These are phyloP conservation scores for Juncus effusus DNA, from an alignment of 176 grass and related monocot genomes.

Conservation along the genomic window DNA sequence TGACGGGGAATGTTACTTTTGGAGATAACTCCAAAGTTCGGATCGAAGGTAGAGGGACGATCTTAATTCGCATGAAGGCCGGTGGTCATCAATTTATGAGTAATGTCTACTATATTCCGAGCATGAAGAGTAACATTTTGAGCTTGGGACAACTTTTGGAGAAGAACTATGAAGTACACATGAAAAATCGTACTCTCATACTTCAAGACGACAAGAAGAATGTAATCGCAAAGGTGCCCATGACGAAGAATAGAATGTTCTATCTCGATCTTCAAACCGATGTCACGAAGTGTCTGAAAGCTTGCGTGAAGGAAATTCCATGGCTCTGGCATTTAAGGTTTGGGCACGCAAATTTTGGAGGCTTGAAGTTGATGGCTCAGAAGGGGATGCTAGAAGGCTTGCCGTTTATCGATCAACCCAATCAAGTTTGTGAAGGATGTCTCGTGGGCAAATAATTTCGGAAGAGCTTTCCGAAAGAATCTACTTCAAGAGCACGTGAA, in stretches of 20 bases:
- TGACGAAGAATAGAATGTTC: not conserved
- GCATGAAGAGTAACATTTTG: slow-evolving; percentile 10
- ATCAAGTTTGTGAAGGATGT: slow-evolving; percentile 7
- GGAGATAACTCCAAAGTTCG: no score
- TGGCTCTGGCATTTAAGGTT: slow-evolving; percentile 9
- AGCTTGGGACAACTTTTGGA: slow-evolving; percentile 15
- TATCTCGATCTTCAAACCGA: not conserved
- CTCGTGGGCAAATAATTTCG: not conserved
- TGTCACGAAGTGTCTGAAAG: not conserved
- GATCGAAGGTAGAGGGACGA: no score
- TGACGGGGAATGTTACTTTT: no score
- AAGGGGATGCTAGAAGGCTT: not conserved
- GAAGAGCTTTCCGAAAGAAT: not conserved
- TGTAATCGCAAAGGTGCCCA: slow-evolving; percentile 4
- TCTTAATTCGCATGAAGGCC: no score
- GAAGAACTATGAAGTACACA: not conserved
- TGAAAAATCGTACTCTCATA: not conserved
- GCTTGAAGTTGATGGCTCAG: not conserved
- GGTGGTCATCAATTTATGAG: no score
- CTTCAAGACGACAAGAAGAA: no score
- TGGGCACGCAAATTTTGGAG: slow-evolving; percentile 5
- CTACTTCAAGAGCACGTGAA: not conserved
- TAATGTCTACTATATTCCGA: not conserved
- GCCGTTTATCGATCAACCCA: not conserved
- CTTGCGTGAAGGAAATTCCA: not conserved